Evolutionary conservation across 208 protist species (phyloP), one percentile per base, ranked within the genome.

Genomic region (Leishmania braziliensis): DNA sequence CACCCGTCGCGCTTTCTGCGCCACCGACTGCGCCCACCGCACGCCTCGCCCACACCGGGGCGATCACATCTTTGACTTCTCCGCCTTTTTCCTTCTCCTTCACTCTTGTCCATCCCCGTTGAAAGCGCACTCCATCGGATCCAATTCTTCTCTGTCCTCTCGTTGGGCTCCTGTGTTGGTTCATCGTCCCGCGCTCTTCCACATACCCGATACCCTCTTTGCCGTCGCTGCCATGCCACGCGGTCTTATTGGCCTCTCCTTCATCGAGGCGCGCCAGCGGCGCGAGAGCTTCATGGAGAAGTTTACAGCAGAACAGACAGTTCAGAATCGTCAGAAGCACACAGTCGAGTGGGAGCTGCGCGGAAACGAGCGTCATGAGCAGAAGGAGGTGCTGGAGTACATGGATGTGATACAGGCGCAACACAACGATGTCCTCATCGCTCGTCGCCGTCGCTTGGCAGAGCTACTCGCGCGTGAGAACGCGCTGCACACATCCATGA

Each of bases 401-500:
- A 83, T 97, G 26, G 94, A 97, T 69, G 71, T 75, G 56, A 87
- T 97, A 43, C 92, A 96, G 84, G 91, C 94, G 18, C 84, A 92
- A 79, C 92, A 97, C 86, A 90, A 95, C 79, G 92, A 97, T 53
- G 83, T 84, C 14, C 90, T 97, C 9, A 85, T 95, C 63, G 91
- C 84, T 1, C 94, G 94, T 20, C 92, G 94, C 29, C 78, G 90
- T 65, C 90, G 94, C 2, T 85, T 97, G 29, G 89, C 92, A 51
- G 92, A 89, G 54, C 78, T 97, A 68, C 84, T 97, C 36, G 77
- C 85, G 60, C 80, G 72, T 5, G 92, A 97, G 85, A 72, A 89
- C 51, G 89, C 79, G 48, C 82, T 89, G 80, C 88, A 96, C 84
- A 90, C 92, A 5, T 63, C 71, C n/a, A 94, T 97, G 92, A 86